phyloP scores from a whole-genome alignment of 768 basidiomycete species.

The Jaapia argillacea region DNA sequence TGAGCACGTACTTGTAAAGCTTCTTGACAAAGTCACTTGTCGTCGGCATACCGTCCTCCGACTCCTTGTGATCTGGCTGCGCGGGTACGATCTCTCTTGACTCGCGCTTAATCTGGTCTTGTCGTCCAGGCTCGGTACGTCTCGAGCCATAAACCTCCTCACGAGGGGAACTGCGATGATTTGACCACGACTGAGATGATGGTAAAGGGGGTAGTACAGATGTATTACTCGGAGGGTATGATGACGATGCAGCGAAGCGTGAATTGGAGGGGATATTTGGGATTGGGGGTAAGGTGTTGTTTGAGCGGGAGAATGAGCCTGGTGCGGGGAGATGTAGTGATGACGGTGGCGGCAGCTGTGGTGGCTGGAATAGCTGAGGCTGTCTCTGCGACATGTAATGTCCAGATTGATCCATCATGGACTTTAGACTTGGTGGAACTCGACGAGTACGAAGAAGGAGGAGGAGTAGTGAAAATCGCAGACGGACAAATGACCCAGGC shows the following conservation, averaged over 20 bases:
- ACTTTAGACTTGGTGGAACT: slow-evolving; percentile 5
- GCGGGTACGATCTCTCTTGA: background rate
- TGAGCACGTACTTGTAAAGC: slow-evolving; percentile 64
- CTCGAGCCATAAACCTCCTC: background rate
- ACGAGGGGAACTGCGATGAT: slow-evolving; percentile 15
- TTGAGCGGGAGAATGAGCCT: slow-evolving; percentile 23
- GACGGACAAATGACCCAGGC: too few species aligned
- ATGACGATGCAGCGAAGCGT: slow-evolving; percentile 23
- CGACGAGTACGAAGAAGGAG: slow-evolving; percentile 3
- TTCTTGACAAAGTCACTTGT: slow-evolving; percentile 94
- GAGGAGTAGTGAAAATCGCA: too few species aligned
- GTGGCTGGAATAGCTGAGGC: slow-evolving; percentile 27
- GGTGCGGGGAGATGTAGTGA: slow-evolving; percentile 28
- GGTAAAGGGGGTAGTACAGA: slow-evolving; percentile 18
- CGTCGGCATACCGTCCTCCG: slow-evolving; percentile 77
- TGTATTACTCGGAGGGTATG: slow-evolving; percentile 20
- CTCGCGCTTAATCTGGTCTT: slow-evolving; percentile 2
- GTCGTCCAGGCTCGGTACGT: background rate
- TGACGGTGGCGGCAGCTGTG: slow-evolving; percentile 34
- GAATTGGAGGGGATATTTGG: slow-evolving; percentile 9
- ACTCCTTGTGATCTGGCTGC: background rate
- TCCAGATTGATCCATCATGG: slow-evolving; percentile 17
- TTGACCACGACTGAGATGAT: slow-evolving; percentile 7
- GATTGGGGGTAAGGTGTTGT: slow-evolving; percentile 18
- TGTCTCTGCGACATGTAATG: slow-evolving; percentile 15